Percentiles rank a stretch among this genome's conserved stretches.
phyloP scores from a whole-genome alignment of 306 rosid genomes.

The Medicago ruthenica region DNA sequence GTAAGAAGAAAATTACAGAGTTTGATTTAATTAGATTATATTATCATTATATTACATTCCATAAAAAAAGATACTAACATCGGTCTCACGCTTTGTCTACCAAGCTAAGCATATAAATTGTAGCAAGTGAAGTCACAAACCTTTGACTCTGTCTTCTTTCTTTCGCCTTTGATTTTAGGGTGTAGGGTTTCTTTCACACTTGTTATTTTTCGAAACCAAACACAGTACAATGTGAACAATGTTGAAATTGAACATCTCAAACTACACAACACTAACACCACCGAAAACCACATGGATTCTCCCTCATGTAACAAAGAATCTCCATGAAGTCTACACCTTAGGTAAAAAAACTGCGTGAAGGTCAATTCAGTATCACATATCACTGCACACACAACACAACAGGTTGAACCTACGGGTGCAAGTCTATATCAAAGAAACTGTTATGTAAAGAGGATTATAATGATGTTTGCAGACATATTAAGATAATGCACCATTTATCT shows the following conservation, averaged over 20 bases:
- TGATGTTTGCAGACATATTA: conserved; percentile 65
- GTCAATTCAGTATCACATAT: conserved; percentile 61
- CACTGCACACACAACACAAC: conserved; percentile 57
- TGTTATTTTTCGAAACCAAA: background rate
- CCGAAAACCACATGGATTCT: conserved; percentile 53
- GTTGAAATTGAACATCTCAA: conserved; percentile 42
- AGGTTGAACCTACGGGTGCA: conserved; percentile 56
- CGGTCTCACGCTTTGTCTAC: background rate
- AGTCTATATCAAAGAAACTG: conserved; percentile 59
- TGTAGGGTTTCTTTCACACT: no score
- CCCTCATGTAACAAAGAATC: conserved; percentile 49
- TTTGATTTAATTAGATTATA: no score
- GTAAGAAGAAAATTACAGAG: no score
- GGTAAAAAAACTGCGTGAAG: conserved; percentile 56
- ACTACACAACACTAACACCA: conserved; percentile 8
- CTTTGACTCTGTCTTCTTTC: background rate
- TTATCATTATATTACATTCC: no score
- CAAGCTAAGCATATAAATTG: background rate
- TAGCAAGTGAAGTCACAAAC: conserved; percentile 4
- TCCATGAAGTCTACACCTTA: conserved; percentile 49
- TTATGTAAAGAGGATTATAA: conserved; percentile 56
- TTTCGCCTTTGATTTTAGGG: background rate
- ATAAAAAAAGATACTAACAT: no score
- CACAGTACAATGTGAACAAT: conserved; percentile 26
- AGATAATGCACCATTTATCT: conserved; percentile 66